phyloP scores from a whole-genome alignment of 2,329 filamentous ascomycete genomes.

The Chalaropsis thielavioides region DNA sequence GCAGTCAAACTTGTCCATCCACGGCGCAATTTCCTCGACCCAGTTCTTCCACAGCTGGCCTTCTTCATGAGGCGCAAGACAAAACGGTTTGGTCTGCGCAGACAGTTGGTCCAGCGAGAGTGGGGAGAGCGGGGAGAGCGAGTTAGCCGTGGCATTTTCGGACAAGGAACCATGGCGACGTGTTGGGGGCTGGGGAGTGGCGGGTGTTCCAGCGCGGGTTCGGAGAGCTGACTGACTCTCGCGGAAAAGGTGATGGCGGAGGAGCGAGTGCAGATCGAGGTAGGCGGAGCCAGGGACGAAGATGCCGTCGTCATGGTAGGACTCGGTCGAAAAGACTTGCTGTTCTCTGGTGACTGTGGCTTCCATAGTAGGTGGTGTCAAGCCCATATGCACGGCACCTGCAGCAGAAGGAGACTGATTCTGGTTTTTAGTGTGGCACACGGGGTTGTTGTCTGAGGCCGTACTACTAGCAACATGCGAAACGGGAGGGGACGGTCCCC shows the following conservation, averaged over 20 bases:
- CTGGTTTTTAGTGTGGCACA: neutral
- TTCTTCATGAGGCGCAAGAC: slow-evolving; percentile 22
- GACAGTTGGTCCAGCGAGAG: slow-evolving; percentile 17
- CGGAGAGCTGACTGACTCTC: slow-evolving; percentile 30
- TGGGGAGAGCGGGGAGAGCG: neutral
- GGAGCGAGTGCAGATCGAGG: slow-evolving; percentile 32
- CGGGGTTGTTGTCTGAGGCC: slow-evolving; percentile 5
- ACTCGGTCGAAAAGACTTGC: slow-evolving; percentile 25
- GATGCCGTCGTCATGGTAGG: slow-evolving; percentile 28
- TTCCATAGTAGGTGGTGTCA: slow-evolving; percentile 19
- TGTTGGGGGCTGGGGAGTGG: slow-evolving; percentile 2
- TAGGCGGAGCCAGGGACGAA: slow-evolving; percentile 35
- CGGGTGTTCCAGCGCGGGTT: slow-evolving; percentile 20
- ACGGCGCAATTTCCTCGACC: slow-evolving; percentile 30
- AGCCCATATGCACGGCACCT: slow-evolving; percentile 6
- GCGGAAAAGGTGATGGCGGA: slow-evolving; percentile 32
- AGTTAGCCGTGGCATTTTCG: neutral
- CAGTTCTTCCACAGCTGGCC: slow-evolving; percentile 29
- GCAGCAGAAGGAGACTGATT: neutral
- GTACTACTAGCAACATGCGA: slow-evolving; percentile 17
- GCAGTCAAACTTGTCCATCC: slow-evolving; percentile 40
- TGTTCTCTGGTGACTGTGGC: slow-evolving; percentile 20
- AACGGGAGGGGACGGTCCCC: slow-evolving; percentile 17
- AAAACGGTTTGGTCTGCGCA: slow-evolving; percentile 18
- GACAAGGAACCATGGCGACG: neutral